These are phyloP conservation scores for Pseudozyma thailandica DNA, from an alignment of 1,284 basidiomycete species.

Conservation along the genomic window DNA sequence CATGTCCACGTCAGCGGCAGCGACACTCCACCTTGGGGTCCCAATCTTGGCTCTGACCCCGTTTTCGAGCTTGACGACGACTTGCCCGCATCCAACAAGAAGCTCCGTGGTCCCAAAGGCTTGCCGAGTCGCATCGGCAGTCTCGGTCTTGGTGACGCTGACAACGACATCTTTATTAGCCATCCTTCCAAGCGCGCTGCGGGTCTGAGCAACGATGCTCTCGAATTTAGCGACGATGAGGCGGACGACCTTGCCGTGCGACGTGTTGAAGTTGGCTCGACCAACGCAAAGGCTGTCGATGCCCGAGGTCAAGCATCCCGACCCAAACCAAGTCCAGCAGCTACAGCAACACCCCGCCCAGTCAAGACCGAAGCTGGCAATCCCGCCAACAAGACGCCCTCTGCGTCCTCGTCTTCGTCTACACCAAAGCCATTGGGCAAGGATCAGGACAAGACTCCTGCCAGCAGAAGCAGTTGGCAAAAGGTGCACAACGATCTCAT, in stretches of 20 bases:
- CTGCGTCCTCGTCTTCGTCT: constrained; percentile 7
- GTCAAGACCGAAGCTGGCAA: constrained; percentile 22
- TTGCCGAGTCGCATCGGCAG: constrained; percentile 46
- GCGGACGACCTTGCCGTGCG: constrained; percentile 47
- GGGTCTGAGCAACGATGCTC: constrained; percentile 50
- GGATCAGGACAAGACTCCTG: constrained; percentile 19
- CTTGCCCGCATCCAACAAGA: constrained; percentile 44
- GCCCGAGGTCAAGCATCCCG: constrained; percentile 28
- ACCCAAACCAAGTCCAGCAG: constrained; percentile 24
- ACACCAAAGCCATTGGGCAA: constrained; percentile 18
- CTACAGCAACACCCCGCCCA: constrained; percentile 14
- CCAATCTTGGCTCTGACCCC: constrained; percentile 44
- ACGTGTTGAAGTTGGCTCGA: constrained; percentile 40
- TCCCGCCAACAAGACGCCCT: constrained; percentile 27
- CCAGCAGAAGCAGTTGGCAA: constrained; percentile 46
- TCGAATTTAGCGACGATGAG: constrained; percentile 50
- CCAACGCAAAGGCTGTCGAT: constrained; percentile 30
- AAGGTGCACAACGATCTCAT: constrained; percentile 50
- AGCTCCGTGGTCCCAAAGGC: constrained; percentile 37
- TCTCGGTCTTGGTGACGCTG: constrained; percentile 38
- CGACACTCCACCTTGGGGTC: constrained; percentile 62
- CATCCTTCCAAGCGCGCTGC: constrained; percentile 43
- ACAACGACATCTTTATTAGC: constrained; percentile 38
- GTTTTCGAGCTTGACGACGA: constrained; percentile 48
- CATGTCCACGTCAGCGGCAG: constrained; percentile 58